These are phyloP conservation scores for Aspergillus heteromorphus DNA, from an alignment of 495 filamentous ascomycete genomes.

Conservation along the genomic window DNA sequence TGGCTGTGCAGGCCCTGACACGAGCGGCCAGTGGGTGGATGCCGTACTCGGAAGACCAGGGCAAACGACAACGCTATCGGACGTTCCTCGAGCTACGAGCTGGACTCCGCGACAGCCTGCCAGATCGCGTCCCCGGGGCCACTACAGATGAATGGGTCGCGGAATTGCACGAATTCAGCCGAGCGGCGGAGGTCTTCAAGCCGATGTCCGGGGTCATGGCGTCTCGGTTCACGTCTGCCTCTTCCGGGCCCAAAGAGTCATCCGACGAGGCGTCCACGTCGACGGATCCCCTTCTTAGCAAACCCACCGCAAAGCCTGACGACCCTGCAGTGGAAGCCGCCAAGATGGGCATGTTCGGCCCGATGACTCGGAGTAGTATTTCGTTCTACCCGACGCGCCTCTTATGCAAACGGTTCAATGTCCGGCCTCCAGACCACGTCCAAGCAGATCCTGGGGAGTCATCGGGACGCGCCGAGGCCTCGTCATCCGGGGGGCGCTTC, in stretches of 20 bases:
- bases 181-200: conserved; percentile 87
- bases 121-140: conserved; percentile 50
- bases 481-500: conserved; percentile 25
- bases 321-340: conserved; percentile 85
- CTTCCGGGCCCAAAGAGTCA: conserved; percentile 38
- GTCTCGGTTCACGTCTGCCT: conserved; percentile 78
- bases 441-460: conserved; percentile 50
- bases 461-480: conserved; percentile 14
- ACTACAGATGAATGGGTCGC: conserved; percentile 69
- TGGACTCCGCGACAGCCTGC: conserved; percentile 54
- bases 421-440: conserved; percentile 70
- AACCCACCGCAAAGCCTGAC: conserved; percentile 56
- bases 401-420: conserved; percentile 88
- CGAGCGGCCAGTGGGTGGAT: conserved; percentile 70
- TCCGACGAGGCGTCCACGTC: conserved; percentile 33
- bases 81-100: conserved; percentile 75
- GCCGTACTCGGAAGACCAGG: conserved; percentile 79
- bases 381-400: conserved; percentile 78
- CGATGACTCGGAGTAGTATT: conserved; percentile 67
- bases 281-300: conserved; percentile 44
- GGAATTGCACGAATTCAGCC: conserved; percentile 82
- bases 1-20: conserved; percentile 68
- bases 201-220: conserved; percentile 90
- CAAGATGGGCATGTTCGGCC: conserved; percentile 87
- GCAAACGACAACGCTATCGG: conserved; percentile 72